Evolutionary conservation across 306 rosid species (phyloP), one percentile per base, ranked within the genome.

Genomic region (Dalbergia cultrata): DNA sequence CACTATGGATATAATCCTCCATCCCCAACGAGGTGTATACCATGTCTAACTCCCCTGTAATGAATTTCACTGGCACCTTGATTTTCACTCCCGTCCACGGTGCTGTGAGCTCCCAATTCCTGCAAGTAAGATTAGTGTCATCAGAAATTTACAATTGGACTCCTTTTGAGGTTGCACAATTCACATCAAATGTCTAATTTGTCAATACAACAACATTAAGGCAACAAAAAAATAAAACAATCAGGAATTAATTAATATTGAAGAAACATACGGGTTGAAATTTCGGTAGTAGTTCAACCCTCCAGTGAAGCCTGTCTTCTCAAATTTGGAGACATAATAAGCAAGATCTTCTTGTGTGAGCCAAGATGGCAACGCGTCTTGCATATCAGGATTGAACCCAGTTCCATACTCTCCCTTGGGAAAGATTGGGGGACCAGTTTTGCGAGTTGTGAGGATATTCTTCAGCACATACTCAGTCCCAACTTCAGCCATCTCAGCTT

Each of bases 101-200:
- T 56, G 86, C 81, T 9, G 65, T 69, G 2, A 78, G 79, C 76
- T 85, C 89, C 89, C 84, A 85, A 31, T 82, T 82, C 18, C 89
- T 85, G 80, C 61, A 26, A 26, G 31, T 26, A 26, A 26, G 31
- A 26, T 26, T 26, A 26, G 31, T 26, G 31, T 26, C 31, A 26
- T 26, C 31, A 26, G 31, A 26, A 26, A 26, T 26, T 26, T 26
- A 26, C 31, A 26, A 26, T 26, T 26, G 31, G 31, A 26, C 31
- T 26, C 31, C 31, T 26, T 26, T 26, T 26, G 31, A 26, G 31
- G 31, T 26, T 26, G 31, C 31, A 26, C 31, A 26, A 26, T 26
- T 26, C 31, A 26, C 31, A 26, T 26, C 31, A 26, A 26, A 26
- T 26, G 31, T 2, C 31, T 26, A 26, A 26, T 26, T 1, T 26